Base-by-base conservation (phyloP, 768 basidiomycete species). In the Mrakia frigida region DNA sequence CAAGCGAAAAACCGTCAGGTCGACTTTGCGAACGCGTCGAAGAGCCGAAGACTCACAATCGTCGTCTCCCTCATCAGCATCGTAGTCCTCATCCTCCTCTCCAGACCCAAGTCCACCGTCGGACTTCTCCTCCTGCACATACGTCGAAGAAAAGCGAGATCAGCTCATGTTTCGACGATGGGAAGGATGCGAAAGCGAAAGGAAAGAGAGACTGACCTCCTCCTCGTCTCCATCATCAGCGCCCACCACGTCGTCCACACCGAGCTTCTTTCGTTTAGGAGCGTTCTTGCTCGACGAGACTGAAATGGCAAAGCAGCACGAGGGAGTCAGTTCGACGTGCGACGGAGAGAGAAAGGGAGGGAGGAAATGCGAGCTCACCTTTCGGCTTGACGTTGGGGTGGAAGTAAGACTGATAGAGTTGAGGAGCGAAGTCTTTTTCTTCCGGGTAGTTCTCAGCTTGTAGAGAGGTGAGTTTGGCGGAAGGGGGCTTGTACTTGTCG, bases 11-110 rank as follows among this genome's bases (percentile, higher is more conserved):
- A 28, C n/a, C 3, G n/a, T 67, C 31, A 74, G 63, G 3, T 68
- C 25, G 5, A 6, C 35, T 28, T 14, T 21, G 10, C 43, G 18
- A 35, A 65, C 28, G 63, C 25, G 25, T 43, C 70, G 43, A n/a
- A 50, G 21, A 5, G n/a, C 6, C 11, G 6, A 53, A n/a, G 60
- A 73, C 76, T n/a, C 35, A 77, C 76, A 77, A 41, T 77, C 76
- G 21, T 77, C 76, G 16, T 77, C 76, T 67, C 76, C 76, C 61
- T 77, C 76, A 31, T 77, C 76, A 25, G 63, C 76, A 63, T 77
- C 76, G 43, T 77, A 77, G 35, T 77, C 76, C 28, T 77, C 76
- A 21, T 77, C 76, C 37, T 77, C 76, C 39, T 73, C 71, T 0
- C 39, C 60, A 25, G 63, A 63, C 11, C 71, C 76, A 31, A 33